Evolutionary conservation across 345 rosid species (phyloP).

Genomic region (Aurinia saxatilis): DNA sequence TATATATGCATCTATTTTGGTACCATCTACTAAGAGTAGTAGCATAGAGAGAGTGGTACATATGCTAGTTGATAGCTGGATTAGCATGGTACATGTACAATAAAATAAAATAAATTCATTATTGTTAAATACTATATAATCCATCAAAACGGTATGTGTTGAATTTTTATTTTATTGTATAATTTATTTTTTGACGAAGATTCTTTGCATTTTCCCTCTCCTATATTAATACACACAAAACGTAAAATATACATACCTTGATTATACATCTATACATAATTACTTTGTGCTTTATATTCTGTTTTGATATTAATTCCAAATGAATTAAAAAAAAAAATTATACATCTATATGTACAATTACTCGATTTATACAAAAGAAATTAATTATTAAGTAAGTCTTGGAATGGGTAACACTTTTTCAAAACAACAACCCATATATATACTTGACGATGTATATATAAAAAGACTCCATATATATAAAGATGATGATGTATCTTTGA

Average conservation of each 20-base stretch:
- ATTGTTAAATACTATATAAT: neutral
- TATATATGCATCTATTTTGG: neutral
- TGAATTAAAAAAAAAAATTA: no score
- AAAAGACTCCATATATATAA: neutral
- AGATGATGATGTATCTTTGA: conserved; percentile 41
- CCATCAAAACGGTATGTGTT: neutral
- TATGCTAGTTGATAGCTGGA: neutral
- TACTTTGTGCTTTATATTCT: no score
- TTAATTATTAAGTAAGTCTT: neutral
- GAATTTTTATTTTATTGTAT: neutral
- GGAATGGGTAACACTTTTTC: conserved; percentile 15
- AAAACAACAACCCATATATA: conserved; percentile 29
- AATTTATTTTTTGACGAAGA: neutral
- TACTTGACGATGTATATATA: neutral
- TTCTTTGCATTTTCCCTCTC: neutral
- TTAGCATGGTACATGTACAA: no score
- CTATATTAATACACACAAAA: neutral
- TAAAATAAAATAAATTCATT: neutral
- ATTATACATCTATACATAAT: conserved; percentile 37
- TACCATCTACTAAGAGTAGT: neutral
- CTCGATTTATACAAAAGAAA: neutral
- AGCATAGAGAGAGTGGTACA: neutral
- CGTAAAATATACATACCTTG: neutral
- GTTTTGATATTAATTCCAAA: no score
- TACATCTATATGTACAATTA: conserved; percentile 32